Base-by-base conservation (phyloP, 2,329 filamentous ascomycete species). In the Aspergillus proliferans region DNA sequence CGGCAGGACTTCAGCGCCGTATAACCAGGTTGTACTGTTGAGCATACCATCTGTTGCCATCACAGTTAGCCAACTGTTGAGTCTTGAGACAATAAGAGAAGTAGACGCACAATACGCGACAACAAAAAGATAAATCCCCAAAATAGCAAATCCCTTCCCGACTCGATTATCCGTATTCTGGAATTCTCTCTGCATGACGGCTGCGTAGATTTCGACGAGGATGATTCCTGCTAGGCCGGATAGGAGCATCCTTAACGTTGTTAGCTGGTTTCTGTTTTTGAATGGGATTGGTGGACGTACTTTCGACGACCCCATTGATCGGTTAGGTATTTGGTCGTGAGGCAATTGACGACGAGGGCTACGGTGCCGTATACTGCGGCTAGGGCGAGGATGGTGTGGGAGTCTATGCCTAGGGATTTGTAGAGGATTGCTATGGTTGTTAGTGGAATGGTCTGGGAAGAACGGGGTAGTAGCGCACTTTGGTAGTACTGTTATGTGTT, bases 231-330 rank as follows among this genome's bases (percentile, higher is more conserved):
- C 55, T 3, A 82, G 59, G 5, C 80, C 80, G 2, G 77, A 56
- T 5, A 83, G 59, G 9, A 83, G 71, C 80, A 83, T 82, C 43
- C 74, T 77, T 47, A 47, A 24, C 36, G 39, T 26, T 50, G 39
- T 46, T 1, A 26, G 45, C 19, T 21, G 19, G 1, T 22, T 19
- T 0, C 1, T 40, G 3, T 12, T 22, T 10, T 1, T 21, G 18
- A 10, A 19, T 40, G 6, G 4, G 19, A 21, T 19, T 18, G 18
- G 3, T 9, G 9, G 19, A 55, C 62, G 41, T 58, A 75, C 71
- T 79, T 80, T 50, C 79, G 72, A 33, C 79, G 76, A 40, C 79
- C 79, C 79, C 79, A 82, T 60, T 78, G 77, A 58, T 82, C 79
- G 1, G 75, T 75, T 9, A 82, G 62, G 52, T 68, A 80, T 39